These are phyloP conservation scores for Apiotrichum laibachii DNA, from an alignment of 1,284 basidiomycete species.

Conservation along the genomic window DNA sequence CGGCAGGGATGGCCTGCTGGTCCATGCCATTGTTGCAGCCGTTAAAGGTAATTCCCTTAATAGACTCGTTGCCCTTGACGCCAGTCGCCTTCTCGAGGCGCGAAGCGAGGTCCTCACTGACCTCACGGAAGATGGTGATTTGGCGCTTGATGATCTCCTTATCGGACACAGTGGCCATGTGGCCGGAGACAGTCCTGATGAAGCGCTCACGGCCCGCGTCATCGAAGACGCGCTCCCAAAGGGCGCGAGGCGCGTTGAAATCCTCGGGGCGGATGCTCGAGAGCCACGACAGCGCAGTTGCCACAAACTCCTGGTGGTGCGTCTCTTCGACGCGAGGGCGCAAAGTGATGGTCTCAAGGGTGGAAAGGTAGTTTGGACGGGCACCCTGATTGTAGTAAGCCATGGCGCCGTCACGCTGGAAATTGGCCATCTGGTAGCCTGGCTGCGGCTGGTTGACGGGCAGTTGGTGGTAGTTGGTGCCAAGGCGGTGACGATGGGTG, in stretches of 20 bases:
- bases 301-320: conserved; percentile 71
- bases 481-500: conserved; percentile 73
- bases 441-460: conserved; percentile 79
- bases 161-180: conserved; percentile 67
- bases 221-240: conserved; percentile 75
- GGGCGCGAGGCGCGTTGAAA: conserved; percentile 82
- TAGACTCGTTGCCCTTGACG: conserved; percentile 50
- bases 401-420: conserved; percentile 62
- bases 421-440: conserved; percentile 67
- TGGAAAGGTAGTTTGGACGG: conserved; percentile 81
- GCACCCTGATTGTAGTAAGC: conserved; percentile 72
- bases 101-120: conserved; percentile 68
- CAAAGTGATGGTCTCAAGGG: conserved; percentile 53
- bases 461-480: conserved; percentile 77
- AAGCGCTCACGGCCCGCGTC: conserved; percentile 67
- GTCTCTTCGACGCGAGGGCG: conserved; percentile 37
- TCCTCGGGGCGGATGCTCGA: conserved; percentile 75
- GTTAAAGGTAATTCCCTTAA: conserved; percentile 63
- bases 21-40: conserved; percentile 34
- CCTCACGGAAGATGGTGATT: conserved; percentile 74
- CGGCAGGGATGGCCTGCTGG: conserved; percentile 9
- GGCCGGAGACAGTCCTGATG: conserved; percentile 71
- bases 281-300: conserved; percentile 69
- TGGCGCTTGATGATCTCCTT: conserved; percentile 65
- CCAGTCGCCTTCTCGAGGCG: conserved; percentile 71